These are phyloP conservation scores for Chlorella sp. DNA, from an alignment of 139 green algal species.

Conservation along the genomic window DNA sequence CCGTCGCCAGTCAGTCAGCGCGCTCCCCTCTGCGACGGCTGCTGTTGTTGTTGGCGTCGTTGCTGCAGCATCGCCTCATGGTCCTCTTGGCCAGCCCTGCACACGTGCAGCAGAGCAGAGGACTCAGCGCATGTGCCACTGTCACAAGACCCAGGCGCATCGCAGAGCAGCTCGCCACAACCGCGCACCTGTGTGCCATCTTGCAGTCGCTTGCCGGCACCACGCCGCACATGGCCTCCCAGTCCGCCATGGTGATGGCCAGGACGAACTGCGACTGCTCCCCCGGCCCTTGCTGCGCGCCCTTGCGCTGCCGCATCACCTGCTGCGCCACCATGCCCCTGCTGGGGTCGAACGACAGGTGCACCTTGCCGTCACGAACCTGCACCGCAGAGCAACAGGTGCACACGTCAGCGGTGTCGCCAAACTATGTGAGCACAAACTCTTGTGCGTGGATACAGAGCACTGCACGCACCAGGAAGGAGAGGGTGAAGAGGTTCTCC, in stretches of 20 bases:
- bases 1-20: too few relatives aligned
- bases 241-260: slow-evolving; percentile 39
- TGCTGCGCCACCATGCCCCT: slow-evolving; percentile 16
- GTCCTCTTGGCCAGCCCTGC: background rate
- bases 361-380: slow-evolving; percentile 39
- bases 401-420: background rate
- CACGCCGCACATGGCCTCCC: slow-evolving; percentile 38
- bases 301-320: background rate
- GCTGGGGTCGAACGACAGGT: slow-evolving; percentile 18
- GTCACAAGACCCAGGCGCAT: background rate
- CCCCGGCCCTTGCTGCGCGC: background rate
- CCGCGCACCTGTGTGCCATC: slow-evolving; percentile 23
- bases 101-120: background rate
- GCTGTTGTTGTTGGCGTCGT: background rate
- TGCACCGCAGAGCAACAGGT: slow-evolving; percentile 7
- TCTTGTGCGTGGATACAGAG: background rate
- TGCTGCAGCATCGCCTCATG: background rate
- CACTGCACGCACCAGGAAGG: slow-evolving; percentile 64
- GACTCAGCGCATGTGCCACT: background rate
- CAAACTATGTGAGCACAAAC: too few relatives aligned
- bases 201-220: slow-evolving; percentile 20
- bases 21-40: too few relatives aligned
- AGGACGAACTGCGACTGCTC: slow-evolving; percentile 51
- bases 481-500: slow-evolving; percentile 83
- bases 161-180: background rate